phyloP scores from a whole-genome alignment of 1,284 basidiomycete species.

The Malassezia slooffiae region DNA sequence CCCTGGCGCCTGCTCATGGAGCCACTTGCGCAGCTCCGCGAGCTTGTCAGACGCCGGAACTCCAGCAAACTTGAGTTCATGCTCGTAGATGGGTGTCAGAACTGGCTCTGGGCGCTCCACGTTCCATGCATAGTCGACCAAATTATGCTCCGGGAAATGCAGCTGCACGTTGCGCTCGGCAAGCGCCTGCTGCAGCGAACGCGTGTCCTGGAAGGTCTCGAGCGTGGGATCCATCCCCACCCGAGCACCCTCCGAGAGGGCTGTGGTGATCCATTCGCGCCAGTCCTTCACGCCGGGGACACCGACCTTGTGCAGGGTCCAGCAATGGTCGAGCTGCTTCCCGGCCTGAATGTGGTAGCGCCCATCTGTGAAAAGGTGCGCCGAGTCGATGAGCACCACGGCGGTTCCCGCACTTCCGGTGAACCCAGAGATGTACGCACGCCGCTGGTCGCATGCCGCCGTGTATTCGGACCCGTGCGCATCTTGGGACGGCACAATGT shows the following conservation, averaged over 20 bases:
- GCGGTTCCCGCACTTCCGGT: conserved; percentile 74
- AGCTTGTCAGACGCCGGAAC: conserved; percentile 44
- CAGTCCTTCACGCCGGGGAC: conserved; percentile 27
- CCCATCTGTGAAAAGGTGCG: conserved; percentile 65
- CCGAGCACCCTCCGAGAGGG: conserved; percentile 52
- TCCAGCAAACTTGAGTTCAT: conserved; percentile 65
- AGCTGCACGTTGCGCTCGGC: conserved; percentile 47
- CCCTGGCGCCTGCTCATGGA: conserved; percentile 15
- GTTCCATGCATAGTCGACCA: conserved; percentile 71
- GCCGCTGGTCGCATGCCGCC: conserved; percentile 64
- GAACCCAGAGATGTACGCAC: conserved; percentile 75
- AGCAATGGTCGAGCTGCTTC: conserved; percentile 64
- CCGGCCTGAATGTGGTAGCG: conserved; percentile 79
- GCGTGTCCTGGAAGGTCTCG: conserved; percentile 60
- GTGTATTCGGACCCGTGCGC: conserved; percentile 82
- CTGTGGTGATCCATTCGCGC: conserved; percentile 49
- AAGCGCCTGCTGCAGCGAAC: conserved; percentile 15
- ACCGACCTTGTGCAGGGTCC: conserved; percentile 64
- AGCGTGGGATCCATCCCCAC: conserved; percentile 83
- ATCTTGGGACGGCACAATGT: conserved; percentile 67
- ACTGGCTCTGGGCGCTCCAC: conserved; percentile 59
- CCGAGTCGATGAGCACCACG: conserved; percentile 55
- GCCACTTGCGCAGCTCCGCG: conserved; percentile 22
- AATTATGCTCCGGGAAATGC: conserved; percentile 56
- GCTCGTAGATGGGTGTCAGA: conserved; percentile 61